A percentile compares a stretch with the other conserved stretches of the same genome.
Evolutionary conservation across 2,329 filamentous ascomycete species (phyloP).

Genomic region (Ramularia endophylla): DNA sequence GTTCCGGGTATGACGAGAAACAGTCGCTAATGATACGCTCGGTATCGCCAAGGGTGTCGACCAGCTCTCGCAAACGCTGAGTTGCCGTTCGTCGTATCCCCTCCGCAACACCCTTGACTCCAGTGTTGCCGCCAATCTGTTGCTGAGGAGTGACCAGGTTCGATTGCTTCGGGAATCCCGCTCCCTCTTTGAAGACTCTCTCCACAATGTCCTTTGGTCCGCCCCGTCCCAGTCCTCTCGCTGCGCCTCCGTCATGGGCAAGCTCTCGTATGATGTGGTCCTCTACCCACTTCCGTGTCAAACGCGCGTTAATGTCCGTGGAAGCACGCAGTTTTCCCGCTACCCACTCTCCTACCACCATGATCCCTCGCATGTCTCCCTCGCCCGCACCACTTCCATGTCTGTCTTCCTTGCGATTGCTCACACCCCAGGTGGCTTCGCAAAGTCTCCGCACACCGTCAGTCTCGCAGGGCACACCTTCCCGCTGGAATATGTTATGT

Average conservation of each 20-base stretch:
- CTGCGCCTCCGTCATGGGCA: conserved; percentile 63
- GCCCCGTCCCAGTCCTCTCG: conserved; percentile 65
- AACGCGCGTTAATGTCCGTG: conserved; percentile 37
- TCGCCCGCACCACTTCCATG: conserved; percentile 54
- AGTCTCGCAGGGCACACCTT: conserved; percentile 80
- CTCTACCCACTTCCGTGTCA: conserved; percentile 75
- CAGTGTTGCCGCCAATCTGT: conserved; percentile 15
- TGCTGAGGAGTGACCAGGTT: conserved; percentile 18
- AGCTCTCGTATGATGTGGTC: conserved; percentile 63
- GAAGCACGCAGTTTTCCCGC: conserved; percentile 59
- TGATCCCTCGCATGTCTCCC: conserved; percentile 72
- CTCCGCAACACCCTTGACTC: conserved; percentile 61
- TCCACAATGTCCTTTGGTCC: conserved; percentile 68
- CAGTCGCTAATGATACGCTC: conserved; percentile 77
- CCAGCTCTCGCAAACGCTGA: conserved; percentile 66
- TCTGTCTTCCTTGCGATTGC: conserved; percentile 58
- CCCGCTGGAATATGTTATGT: conserved; percentile 78
- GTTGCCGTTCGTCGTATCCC: conserved; percentile 66
- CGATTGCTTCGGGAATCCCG: conserved; percentile 60
- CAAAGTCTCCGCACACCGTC: conserved; percentile 83
- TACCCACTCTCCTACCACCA: conserved; percentile 86
- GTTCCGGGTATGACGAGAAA: conserved; percentile 77
- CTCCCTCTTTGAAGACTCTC: conserved; percentile 73
- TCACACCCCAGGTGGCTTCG: conserved; percentile 76
- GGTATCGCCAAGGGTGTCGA: conserved; percentile 71